phyloP scores from a whole-genome alignment of 371 early-diverging fungal species.

The Circinella umbellata region DNA sequence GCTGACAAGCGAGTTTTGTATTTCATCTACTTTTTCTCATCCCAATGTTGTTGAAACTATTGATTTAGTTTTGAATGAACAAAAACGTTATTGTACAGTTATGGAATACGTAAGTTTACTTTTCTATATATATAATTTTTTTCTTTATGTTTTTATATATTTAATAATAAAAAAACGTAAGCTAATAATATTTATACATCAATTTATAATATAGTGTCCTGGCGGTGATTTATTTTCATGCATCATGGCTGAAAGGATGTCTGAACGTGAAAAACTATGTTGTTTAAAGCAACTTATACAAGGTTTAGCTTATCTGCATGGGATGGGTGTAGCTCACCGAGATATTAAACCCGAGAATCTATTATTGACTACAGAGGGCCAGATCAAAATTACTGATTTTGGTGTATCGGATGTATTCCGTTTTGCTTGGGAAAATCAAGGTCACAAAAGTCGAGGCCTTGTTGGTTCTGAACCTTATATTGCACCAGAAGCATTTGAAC shows the following conservation, averaged over 20 bases:
- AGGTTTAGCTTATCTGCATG: slow-evolving; percentile 90
- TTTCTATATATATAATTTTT: neutral
- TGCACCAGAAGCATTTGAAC: slow-evolving; percentile 82
- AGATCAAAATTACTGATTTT: slow-evolving; percentile 97
- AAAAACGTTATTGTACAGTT: slow-evolving; percentile 92
- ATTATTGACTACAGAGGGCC: slow-evolving; percentile 78
- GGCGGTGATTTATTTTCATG: slow-evolving; percentile 86
- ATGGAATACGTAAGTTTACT: slow-evolving; percentile 79
- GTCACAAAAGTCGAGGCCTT: slow-evolving; percentile 77
- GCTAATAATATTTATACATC: neutral
- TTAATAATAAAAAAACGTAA: neutral
- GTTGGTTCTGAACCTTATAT: slow-evolving; percentile 93
- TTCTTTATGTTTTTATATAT: neutral
- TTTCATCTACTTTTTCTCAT: slow-evolving; percentile 82
- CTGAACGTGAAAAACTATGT: slow-evolving; percentile 79
- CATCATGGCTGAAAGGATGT: slow-evolving; percentile 77
- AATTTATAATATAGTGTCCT: slow-evolving; percentile 23
- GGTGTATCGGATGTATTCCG: slow-evolving; percentile 94
- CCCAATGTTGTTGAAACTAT: slow-evolving; percentile 87
- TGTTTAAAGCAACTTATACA: slow-evolving; percentile 92
- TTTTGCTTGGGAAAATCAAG: slow-evolving; percentile 75
- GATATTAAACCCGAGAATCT: slow-evolving; percentile 93
- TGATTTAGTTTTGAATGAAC: slow-evolving; percentile 91
- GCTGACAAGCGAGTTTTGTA: slow-evolving; percentile 92
- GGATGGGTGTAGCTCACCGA: slow-evolving; percentile 94